These are phyloP conservation scores for Aspergillus pseudonomiae DNA, from an alignment of 2,329 filamentous ascomycete species.

Conservation along the genomic window DNA sequence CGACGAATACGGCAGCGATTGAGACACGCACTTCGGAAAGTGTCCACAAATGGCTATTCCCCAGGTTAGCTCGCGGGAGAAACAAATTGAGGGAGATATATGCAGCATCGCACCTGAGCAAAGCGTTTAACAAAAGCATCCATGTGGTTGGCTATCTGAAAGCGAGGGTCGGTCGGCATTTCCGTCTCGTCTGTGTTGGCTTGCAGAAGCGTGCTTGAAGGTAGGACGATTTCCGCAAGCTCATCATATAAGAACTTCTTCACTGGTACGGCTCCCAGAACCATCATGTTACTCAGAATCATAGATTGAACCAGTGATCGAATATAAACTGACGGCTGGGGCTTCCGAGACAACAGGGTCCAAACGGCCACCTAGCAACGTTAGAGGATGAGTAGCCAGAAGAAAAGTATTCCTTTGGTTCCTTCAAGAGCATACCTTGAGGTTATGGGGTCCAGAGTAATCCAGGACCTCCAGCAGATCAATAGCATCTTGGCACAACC, in stretches of 20 bases:
- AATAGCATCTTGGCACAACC: conserved; percentile 71
- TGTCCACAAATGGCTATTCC: conserved; percentile 74
- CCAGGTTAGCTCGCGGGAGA: conserved; percentile 8
- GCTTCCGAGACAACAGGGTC: conserved; percentile 75
- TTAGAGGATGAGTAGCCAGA: conserved; percentile 15
- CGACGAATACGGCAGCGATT: conserved; percentile 89
- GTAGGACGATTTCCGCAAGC: conserved; percentile 74
- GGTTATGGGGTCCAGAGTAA: conserved; percentile 68
- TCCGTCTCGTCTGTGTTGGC: conserved; percentile 77
- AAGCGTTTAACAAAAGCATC: conserved; percentile 65
- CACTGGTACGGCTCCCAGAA: conserved; percentile 69
- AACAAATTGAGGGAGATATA: not conserved
- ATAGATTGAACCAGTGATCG: conserved; percentile 77
- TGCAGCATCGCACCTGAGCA: conserved; percentile 44
- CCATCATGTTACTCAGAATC: conserved; percentile 71
- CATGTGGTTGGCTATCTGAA: conserved; percentile 73
- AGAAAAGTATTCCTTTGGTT: conserved; percentile 1
- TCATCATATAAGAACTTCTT: conserved; percentile 80
- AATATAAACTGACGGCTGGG: conserved; percentile 81
- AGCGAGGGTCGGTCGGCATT: conserved; percentile 70
- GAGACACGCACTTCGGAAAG: conserved; percentile 82
- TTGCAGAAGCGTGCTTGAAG: conserved; percentile 71
- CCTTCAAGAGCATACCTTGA: conserved; percentile 57
- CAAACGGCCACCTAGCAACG: conserved; percentile 67
- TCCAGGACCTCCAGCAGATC: conserved; percentile 70